Evolutionary conservation across 805 yeast genomes (phyloP).

Genomic region (Hanseniaspora lindneri): DNA sequence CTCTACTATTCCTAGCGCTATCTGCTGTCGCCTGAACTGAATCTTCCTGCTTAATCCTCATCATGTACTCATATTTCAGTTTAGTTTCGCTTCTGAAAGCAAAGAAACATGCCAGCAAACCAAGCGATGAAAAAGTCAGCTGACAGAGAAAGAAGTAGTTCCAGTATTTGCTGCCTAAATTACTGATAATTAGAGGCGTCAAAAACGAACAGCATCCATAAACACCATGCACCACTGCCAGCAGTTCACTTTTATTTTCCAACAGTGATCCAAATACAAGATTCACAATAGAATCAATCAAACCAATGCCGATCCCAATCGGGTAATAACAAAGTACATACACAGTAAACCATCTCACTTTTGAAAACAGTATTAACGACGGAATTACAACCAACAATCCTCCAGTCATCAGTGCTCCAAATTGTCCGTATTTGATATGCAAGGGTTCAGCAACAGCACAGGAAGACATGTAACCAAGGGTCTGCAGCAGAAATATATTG

Average conservation of each 20-base stretch:
- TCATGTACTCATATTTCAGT: conserved; percentile 28
- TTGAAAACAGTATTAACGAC: conserved; percentile 19
- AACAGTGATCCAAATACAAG: conserved; percentile 26
- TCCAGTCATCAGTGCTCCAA: conserved; percentile 25
- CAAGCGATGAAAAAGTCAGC: conserved; percentile 31
- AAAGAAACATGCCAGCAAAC: conserved; percentile 26
- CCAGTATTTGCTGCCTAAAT: conserved; percentile 28
- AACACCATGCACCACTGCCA: conserved; percentile 54
- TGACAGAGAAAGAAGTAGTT: conserved; percentile 24
- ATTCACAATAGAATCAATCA: conserved; percentile 28
- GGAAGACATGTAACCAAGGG: conserved; percentile 27
- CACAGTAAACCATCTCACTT: conserved; percentile 21
- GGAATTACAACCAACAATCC: conserved; percentile 25
- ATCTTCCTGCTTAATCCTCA: conserved; percentile 18
- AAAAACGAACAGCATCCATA: conserved; percentile 65
- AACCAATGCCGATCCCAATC: conserved; percentile 28
- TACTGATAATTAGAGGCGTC: conserved; percentile 53
- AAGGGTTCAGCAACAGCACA: conserved; percentile 25
- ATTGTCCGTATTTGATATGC: conserved; percentile 23
- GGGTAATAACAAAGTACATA: conserved; percentile 25
- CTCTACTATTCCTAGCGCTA: too few relatives aligned
- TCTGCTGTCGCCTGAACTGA: conserved; percentile 19
- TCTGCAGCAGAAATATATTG: conserved; percentile 25
- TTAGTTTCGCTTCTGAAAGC: conserved; percentile 39
- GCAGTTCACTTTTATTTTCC: conserved; percentile 42